Percentiles rank a stretch among this genome's conserved stretches.
Evolutionary conservation across 371 early-diverging fungal species (phyloP).

Genomic region (Lichtheimia hyalospora): DNA sequence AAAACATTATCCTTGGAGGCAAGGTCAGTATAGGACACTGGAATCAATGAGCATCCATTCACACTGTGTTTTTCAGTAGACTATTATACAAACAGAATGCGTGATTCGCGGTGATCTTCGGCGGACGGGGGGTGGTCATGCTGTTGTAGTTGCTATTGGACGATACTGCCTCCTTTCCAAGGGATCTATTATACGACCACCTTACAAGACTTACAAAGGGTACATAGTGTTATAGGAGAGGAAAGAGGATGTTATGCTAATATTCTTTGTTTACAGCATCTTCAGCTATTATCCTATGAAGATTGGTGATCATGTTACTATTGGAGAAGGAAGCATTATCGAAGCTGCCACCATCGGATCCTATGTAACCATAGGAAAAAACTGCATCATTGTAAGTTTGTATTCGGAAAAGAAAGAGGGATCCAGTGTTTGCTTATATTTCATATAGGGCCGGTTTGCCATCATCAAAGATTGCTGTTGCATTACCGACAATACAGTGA

Average conservation of each 20-base stretch:
- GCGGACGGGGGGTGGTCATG: slow-evolving; percentile 82
- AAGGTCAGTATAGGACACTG: slow-evolving; percentile 54
- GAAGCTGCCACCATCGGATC: slow-evolving; percentile 94
- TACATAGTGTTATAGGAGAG: slow-evolving; percentile 16
- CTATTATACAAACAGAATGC: slow-evolving; percentile 89
- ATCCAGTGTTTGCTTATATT: neutral
- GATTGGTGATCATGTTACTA: slow-evolving; percentile 91
- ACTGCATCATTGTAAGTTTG: slow-evolving; percentile 86
- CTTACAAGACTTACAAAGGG: slow-evolving; percentile 95
- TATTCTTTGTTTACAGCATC: slow-evolving; percentile 34
- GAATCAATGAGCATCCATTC: neutral
- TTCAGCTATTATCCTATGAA: slow-evolving; percentile 95
- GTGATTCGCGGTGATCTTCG: slow-evolving; percentile 93
- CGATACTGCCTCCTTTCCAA: slow-evolving; percentile 82
- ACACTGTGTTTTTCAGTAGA: slow-evolving; percentile 44
- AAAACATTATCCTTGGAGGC: slow-evolving; percentile 95
- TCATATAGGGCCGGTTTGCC: slow-evolving; percentile 83
- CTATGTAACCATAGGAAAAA: slow-evolving; percentile 87
- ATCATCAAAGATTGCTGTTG: slow-evolving; percentile 92
- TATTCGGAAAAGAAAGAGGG: neutral
- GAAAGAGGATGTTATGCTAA: neutral
- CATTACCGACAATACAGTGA: slow-evolving; percentile 89
- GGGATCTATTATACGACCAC: slow-evolving; percentile 86
- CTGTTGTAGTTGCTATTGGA: slow-evolving; percentile 89
- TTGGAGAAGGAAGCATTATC: slow-evolving; percentile 86